Base-by-base conservation (phyloP, 2,329 filamentous ascomycete genomes). In the Stromatinia cepivora region DNA sequence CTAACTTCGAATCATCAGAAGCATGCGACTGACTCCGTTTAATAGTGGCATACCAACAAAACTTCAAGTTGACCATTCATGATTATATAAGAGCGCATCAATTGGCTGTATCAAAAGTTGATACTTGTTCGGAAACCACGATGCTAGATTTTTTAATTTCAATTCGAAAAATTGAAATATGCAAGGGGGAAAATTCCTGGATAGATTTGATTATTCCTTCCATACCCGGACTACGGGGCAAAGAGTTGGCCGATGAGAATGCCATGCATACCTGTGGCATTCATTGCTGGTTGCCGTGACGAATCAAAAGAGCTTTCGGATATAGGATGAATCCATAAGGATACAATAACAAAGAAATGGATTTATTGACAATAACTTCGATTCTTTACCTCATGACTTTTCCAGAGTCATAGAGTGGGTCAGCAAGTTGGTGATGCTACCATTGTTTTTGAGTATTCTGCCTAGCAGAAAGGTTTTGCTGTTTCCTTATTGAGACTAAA, bases 271-370 rank as follows among this genome's bases (percentile, higher is more conserved):
- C 9, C 22, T 36, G 31, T 28, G 59, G 46, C 59, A 52, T 63
- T 39, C 45, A 50, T 39, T 31, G 59, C 59, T 52, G 46, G 31
- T 7, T 25, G 8, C 31, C 1, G 8, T 39, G 59, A 22, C 59
- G 59, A 63, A 63, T 63, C 46, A 63, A 63, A 63, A n/a, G 46
- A 39, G 31, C 31, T 36, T 50, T 11, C 8, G 15, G 45, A 39
- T 25, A 48, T 28, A 22, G 13, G 13, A 50, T 36, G 59, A 63
- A 63, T 62, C 45, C 45, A 63, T 50, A 52, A 13, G 45, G 28
- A 50, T 52, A 13, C 31, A 31, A 39, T 39, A 52, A 62, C 46
- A 50, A 63, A 63, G 46, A 63, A 63, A 36, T 50, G 31, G 10
- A 20, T 63, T 17, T 50, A 52, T 63, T 13, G 46, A 39, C 45